Base-by-base conservation (phyloP, 306 rosid genomes). In the Fragaria iinumae region DNA sequence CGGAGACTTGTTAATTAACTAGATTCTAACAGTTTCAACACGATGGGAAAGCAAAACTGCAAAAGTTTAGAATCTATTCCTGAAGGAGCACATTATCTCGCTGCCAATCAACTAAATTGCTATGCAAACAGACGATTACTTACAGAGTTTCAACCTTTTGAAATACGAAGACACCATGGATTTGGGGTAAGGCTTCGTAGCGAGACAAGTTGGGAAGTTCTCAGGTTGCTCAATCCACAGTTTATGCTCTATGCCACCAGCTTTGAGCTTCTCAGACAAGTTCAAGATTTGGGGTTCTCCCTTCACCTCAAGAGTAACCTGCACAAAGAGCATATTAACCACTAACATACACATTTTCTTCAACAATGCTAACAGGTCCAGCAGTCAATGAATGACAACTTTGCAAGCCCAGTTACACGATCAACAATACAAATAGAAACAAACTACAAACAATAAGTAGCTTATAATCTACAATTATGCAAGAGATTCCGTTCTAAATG, bases 171-270 rank as follows among this genome's bases (percentile, higher is more conserved):
- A 88, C 72, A 88, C 81, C 16, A 73, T 8, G 32, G 97, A 88
- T 64, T 88, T 93, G 62, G 92, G 97, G 81, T 91, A 91, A 4
- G 96, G 98, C 72, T 90, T 90, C 23, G 97, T 91, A 6, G 98
- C 98, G 34, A 91, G 96, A 70, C 96, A 93, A 0, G 97, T 90
- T 59, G 93, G 93, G 59, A 83, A 80, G 77, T 88, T 91, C 76
- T 89, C 98, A 34, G 98, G 97, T 50, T 93, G 96, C 52, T 93
- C 98, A 18, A 88, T 82, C 98, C 97, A 91, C 45, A 93, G 79
- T 76, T 87, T 86, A 81, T 93, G 98, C 43, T 81, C 82, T 67
- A 93, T 88, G 25, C 88, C 89, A 62, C 86, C 90, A 4, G 86
- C 71, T 76, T 79, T 85, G 11, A 91, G 97, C 81, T 93, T 90